Evolutionary conservation across 2,329 filamentous ascomycete genomes (phyloP).

Genomic region (Pseudogymnoascus verrucosus): DNA sequence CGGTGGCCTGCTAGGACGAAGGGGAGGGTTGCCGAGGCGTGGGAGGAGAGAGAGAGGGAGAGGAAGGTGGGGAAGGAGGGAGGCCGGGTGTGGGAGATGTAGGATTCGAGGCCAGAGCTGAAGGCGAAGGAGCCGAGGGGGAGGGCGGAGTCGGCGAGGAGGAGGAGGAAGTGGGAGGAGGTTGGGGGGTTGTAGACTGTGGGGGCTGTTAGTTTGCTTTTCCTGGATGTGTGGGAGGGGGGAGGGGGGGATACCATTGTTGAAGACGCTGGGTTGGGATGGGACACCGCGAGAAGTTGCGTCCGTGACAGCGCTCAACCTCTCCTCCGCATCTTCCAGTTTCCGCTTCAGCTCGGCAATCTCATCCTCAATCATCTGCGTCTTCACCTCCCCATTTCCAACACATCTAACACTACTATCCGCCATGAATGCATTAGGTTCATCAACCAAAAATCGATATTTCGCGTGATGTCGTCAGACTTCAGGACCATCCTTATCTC

Average conservation of each 20-base stretch:
- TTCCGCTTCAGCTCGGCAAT: constrained; percentile 48
- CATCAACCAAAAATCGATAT: background rate
- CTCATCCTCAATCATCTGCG: constrained; percentile 35
- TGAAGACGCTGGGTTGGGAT: constrained; percentile 13
- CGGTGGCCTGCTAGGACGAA: constrained; percentile 64
- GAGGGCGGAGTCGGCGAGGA: constrained; percentile 73
- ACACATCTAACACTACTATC: background rate
- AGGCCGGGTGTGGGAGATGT: constrained; percentile 57
- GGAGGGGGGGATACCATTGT: constrained; percentile 14
- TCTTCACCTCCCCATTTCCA: background rate
- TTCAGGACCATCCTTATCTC: background rate
- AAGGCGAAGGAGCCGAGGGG: constrained; percentile 84
- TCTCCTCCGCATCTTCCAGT: constrained; percentile 34
- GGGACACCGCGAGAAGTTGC: constrained; percentile 20
- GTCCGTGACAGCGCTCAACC: constrained; percentile 30
- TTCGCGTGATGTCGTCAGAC: background rate
- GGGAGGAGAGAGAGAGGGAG: constrained; percentile 59
- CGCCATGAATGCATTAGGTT: background rate
- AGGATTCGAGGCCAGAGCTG: constrained; percentile 74
- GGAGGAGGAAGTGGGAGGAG: constrained; percentile 57
- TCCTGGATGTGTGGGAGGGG: background rate
- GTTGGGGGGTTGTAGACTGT: constrained; percentile 19
- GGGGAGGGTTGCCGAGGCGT: constrained; percentile 64
- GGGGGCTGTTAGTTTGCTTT: background rate
- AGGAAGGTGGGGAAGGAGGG: constrained; percentile 59